Evolutionary conservation across 2,329 filamentous ascomycete genomes (phyloP).

Genomic region (Stagonosporopsis rhizophila): DNA sequence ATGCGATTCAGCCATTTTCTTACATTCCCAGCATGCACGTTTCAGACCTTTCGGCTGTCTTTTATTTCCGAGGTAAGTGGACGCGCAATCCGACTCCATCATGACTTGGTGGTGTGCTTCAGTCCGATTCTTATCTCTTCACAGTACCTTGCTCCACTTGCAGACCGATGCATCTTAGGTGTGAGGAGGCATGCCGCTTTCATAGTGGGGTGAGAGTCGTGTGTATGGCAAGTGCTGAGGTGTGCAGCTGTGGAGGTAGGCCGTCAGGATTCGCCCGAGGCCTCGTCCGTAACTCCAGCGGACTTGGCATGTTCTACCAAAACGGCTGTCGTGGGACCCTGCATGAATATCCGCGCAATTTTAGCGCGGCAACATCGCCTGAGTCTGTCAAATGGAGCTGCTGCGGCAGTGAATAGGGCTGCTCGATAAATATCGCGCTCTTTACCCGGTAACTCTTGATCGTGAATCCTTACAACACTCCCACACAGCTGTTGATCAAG

Average conservation of each 20-base stretch:
- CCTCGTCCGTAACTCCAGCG: slow-evolving; percentile 35
- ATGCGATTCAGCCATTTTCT: slow-evolving; percentile 20
- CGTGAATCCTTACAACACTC: background rate
- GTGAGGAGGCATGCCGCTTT: slow-evolving; percentile 37
- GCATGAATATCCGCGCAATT: slow-evolving; percentile 4
- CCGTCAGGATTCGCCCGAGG: slow-evolving; percentile 33
- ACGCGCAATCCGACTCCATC: slow-evolving; percentile 28
- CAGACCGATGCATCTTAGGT: slow-evolving; percentile 26
- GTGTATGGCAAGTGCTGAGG: slow-evolving; percentile 35
- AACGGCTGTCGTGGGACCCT: slow-evolving; percentile 7
- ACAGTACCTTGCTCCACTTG: slow-evolving; percentile 9
- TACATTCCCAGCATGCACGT: slow-evolving; percentile 47
- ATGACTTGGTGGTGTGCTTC: slow-evolving; percentile 1
- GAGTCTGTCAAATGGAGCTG: background rate
- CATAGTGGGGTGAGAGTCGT: slow-evolving; percentile 41
- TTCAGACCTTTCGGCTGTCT: slow-evolving; percentile 36
- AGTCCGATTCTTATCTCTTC: background rate
- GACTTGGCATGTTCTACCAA: slow-evolving; percentile 2
- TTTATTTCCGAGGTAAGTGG: slow-evolving; percentile 29
- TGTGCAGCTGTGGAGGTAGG: slow-evolving; percentile 25
- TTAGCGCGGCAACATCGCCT: slow-evolving; percentile 5
- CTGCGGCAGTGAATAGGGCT: background rate
- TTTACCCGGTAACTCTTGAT: background rate
- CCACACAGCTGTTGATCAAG: background rate
- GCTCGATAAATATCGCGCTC: background rate